Evolutionary conservation across 805 yeast genomes (phyloP).

Genomic region (Candida parachauliodes): DNA sequence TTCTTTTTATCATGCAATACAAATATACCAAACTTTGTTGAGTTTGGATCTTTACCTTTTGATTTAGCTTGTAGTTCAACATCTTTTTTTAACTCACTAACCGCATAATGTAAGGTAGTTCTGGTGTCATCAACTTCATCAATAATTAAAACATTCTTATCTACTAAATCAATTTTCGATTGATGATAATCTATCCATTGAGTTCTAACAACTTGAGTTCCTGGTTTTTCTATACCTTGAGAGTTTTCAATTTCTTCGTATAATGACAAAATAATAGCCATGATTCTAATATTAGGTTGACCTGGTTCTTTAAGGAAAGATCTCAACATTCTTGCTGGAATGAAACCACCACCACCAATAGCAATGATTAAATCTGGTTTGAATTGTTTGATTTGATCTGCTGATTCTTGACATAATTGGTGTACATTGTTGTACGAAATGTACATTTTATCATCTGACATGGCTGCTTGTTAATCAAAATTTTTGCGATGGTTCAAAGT

Average conservation of each 20-base stretch:
- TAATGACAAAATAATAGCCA: slow-evolving; percentile 89
- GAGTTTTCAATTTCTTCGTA: slow-evolving; percentile 80
- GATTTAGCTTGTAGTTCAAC: slow-evolving; percentile 57
- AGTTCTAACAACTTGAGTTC: slow-evolving; percentile 68
- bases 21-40: slow-evolving; percentile 68
- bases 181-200: slow-evolving; percentile 81
- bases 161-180: slow-evolving; percentile 57
- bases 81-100: slow-evolving; percentile 70
- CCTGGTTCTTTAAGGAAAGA: slow-evolving; percentile 88
- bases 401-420: slow-evolving; percentile 62
- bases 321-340: slow-evolving; percentile 94
- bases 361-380: slow-evolving; percentile 91
- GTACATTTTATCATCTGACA: slow-evolving; percentile 47
- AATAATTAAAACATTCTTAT: slow-evolving; percentile 68
- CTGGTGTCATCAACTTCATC: slow-evolving; percentile 88
- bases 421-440: slow-evolving; percentile 80
- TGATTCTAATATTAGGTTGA: slow-evolving; percentile 83
- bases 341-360: slow-evolving; percentile 97
- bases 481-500: slow-evolving; percentile 1
- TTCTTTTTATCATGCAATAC: slow-evolving; percentile 76
- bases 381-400: slow-evolving; percentile 62
- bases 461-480: not conserved
- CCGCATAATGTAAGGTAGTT: slow-evolving; percentile 78
- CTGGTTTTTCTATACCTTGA: slow-evolving; percentile 48
- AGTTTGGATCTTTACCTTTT: slow-evolving; percentile 43